These are phyloP conservation scores for Pythium scleroteichum DNA, from an alignment of 352 stramenopile species.

Conservation along the genomic window DNA sequence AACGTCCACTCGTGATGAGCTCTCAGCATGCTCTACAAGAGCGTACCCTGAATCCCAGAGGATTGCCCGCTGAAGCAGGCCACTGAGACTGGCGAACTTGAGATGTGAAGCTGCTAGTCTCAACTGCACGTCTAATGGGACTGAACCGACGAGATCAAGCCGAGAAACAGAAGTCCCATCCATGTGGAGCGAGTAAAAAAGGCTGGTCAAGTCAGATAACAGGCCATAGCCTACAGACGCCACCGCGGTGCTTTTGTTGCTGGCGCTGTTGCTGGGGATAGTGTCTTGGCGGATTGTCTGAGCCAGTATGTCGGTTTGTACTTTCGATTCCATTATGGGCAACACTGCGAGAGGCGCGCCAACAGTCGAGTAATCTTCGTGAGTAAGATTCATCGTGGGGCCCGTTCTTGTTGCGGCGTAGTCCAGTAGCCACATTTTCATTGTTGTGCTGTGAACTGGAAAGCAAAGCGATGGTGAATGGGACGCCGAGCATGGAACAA, in stretches of 20 bases:
- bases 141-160: neutral
- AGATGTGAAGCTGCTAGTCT: conserved; percentile 5
- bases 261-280: neutral
- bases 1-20: conserved; percentile 13
- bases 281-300: too few relatives aligned
- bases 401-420: too few relatives aligned
- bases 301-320: too few relatives aligned
- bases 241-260: neutral
- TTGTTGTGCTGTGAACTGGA: too few relatives aligned
- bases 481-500: too few relatives aligned
- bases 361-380: too few relatives aligned
- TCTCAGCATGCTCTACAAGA: conserved; percentile 1
- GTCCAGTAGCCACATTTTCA: too few relatives aligned
- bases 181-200: neutral
- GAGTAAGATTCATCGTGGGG: too few relatives aligned
- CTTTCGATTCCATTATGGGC: too few relatives aligned
- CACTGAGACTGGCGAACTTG: conserved; percentile 16
- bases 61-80: conserved; percentile 29
- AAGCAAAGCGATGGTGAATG: too few relatives aligned
- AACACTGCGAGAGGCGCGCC: too few relatives aligned
- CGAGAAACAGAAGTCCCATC: neutral
- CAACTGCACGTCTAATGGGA: conserved; percentile 10
- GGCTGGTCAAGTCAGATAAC: conserved; percentile 7
- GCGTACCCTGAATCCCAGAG: conserved; percentile 30
- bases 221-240: neutral